Conservation (phyloP, 805 yeast species). For the Metschnikowia shivogae region DNA sequence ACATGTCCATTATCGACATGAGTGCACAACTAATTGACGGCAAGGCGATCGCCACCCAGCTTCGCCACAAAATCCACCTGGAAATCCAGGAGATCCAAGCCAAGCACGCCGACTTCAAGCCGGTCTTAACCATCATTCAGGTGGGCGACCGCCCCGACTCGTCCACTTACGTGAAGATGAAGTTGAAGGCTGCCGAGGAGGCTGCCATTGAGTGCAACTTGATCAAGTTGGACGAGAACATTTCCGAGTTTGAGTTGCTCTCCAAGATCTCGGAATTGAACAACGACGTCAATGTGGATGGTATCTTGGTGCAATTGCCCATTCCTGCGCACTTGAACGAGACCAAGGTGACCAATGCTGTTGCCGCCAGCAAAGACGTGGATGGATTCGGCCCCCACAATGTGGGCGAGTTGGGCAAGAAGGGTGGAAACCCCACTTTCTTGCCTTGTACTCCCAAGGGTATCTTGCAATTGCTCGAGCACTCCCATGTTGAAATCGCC, state of each 20-base stretch:
- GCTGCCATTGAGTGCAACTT: conserved; percentile 62
- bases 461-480: conserved; percentile 58
- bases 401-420: conserved; percentile 72
- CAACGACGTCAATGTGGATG: conserved; percentile 58
- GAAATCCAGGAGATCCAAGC: conserved; percentile 41
- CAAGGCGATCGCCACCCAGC: conserved; percentile 39
- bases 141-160: conserved; percentile 78
- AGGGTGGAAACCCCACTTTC: conserved; percentile 65
- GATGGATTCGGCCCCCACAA: conserved; percentile 81
- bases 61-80: conserved; percentile 35
- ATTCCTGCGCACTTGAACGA: conserved; percentile 69
- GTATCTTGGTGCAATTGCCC: conserved; percentile 74
- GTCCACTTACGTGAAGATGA: conserved; percentile 77
- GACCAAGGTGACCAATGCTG: conserved; percentile 62
- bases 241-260: conserved; percentile 54
- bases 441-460: conserved; percentile 87
- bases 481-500: conserved; percentile 49
- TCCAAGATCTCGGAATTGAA: conserved; percentile 54
- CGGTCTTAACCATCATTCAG: conserved; percentile 67
- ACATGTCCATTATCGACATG: conserved; percentile 16
- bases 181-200: conserved; percentile 69
- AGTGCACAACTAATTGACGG: conserved; percentile 41
- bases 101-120: conserved; percentile 52
- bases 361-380: conserved; percentile 65
- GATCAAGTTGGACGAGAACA: conserved; percentile 53